Evolutionary conservation across 306 rosid genomes (phyloP).

Genomic region (Vigna hirtella): DNA sequence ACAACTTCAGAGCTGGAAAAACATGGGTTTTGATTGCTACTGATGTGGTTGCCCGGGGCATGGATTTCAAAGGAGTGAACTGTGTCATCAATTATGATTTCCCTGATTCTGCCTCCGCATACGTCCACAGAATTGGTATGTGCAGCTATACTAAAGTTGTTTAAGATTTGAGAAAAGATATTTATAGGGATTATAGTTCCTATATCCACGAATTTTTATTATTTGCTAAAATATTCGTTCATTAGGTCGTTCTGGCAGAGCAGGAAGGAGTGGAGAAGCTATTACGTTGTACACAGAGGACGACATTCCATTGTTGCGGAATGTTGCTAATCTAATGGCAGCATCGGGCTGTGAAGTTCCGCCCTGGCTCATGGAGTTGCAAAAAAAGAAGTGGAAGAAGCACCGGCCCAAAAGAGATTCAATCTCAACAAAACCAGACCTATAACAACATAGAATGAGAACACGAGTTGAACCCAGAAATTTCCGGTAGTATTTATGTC

Average conservation of each 20-base stretch:
- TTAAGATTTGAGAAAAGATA: constrained; percentile 29
- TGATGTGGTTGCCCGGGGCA: constrained; percentile 96
- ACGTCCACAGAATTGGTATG: constrained; percentile 94
- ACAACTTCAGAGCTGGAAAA: constrained; percentile 92
- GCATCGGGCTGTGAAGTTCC: constrained; percentile 94
- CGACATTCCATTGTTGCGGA: constrained; percentile 78
- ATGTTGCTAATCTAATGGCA: constrained; percentile 81
- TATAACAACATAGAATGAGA: constrained; percentile 32
- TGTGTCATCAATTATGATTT: constrained; percentile 93
- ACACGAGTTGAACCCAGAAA: constrained; percentile 7
- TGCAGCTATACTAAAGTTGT: constrained; percentile 10
- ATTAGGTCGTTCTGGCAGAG: constrained; percentile 95
- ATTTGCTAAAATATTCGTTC: constrained; percentile 27
- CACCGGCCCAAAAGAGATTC: constrained; percentile 85
- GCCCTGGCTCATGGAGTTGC: constrained; percentile 68
- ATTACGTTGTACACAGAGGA: constrained; percentile 87
- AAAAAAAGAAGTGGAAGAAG: constrained; percentile 87
- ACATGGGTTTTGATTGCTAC: constrained; percentile 98
- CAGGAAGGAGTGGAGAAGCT: constrained; percentile 94
- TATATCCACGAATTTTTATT: background rate
- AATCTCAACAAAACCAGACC: constrained; percentile 68
- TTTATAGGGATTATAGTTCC: constrained; percentile 16
- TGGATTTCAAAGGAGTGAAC: constrained; percentile 95
- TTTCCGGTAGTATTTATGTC: background rate
- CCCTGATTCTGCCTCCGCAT: constrained; percentile 90